Base-by-base conservation (phyloP, 345 rosid species). In the Boechera retrofracta region DNA sequence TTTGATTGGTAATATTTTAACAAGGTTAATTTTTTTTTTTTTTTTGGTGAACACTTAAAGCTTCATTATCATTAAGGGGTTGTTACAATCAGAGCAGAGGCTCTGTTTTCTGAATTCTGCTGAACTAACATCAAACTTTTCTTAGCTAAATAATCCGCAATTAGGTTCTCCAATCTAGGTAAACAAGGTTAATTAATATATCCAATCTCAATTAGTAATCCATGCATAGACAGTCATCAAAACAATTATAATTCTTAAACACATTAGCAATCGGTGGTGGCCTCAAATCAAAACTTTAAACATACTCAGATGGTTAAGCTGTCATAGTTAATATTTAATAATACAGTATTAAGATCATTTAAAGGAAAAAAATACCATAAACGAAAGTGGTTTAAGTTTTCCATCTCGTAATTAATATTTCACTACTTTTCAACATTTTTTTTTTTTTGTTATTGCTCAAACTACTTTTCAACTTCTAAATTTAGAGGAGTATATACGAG, bases 401-500 rank as follows among this genome's bases (percentile, higher is more conserved):
- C 45, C 10, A 49, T 18, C 18, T 15, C 4, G 56, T 48, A 72
- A 18, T 54, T 28, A 58, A 45, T 70, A 59, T 18, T 57, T 21
- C 56, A 58, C 24, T 13, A 28, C 45, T 13, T 61, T 72, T 26
- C 66, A 65, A 65, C 18, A 45, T 15, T 45, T 47, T 15, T 47
- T 42, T 42, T 11, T 4, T 15, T 2, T 47, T 6, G 42, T 38
- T 28, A 11, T 39, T 39, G 44, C 12, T 47, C 52, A 47, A 47
- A 57, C 38, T n/a, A 32, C 51, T 28, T 64, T 73, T 47, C 66
- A 65, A 65, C 21, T 74, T 65, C 48, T 74, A 55, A 64, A 32
- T 42, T 29, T 31, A 53, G 64, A 72, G 8, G 38, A 28, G 63
- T 52, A 36, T 52, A 33, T 1, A 42, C 12, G 6, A 73, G 62